Evolutionary conservation across 306 rosid genomes (phyloP).

Genomic region (Alnus glutinosa): DNA sequence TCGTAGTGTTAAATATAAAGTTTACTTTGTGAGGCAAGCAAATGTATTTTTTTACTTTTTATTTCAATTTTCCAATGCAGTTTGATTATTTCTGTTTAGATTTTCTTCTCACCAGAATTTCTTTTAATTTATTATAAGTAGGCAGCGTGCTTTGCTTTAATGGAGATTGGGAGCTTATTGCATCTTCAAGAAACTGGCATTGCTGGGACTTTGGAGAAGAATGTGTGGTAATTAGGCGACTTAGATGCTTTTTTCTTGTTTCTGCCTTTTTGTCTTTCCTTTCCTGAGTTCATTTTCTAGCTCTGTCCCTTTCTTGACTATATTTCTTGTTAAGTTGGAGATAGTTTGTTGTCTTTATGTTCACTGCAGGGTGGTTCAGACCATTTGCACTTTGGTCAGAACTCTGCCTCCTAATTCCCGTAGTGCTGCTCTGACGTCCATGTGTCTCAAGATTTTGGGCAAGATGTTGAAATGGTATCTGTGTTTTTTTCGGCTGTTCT

Average conservation of each 20-base stretch:
- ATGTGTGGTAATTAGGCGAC: constrained; percentile 56
- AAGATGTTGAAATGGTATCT: constrained; percentile 72
- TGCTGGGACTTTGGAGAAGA: constrained; percentile 52
- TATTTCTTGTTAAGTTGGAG: constrained; percentile 15
- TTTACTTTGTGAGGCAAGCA: neutral
- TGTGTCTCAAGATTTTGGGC: constrained; percentile 71
- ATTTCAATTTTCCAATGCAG: constrained; percentile 9
- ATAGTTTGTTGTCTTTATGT: constrained; percentile 24
- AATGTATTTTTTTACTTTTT: neutral
- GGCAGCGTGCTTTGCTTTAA: constrained; percentile 75
- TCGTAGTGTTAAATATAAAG: constrained; percentile 12
- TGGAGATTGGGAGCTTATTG: constrained; percentile 48
- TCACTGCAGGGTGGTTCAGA: constrained; percentile 71
- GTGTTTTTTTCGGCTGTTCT: constrained; percentile 25
- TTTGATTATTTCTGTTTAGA: neutral
- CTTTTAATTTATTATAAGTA: constrained; percentile 30
- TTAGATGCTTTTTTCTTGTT: constrained; percentile 14
- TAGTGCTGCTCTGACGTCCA: constrained; percentile 73
- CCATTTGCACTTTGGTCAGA: constrained; percentile 68
- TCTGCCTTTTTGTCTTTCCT: constrained; percentile 13
- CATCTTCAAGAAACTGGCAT: constrained; percentile 45
- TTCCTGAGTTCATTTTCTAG: constrained; percentile 7
- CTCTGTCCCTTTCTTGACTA: constrained; percentile 8
- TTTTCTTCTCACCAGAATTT: constrained; percentile 19
- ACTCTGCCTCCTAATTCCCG: constrained; percentile 58